Evolutionary conservation across 306 rosid genomes (phyloP).

Genomic region (Herpetospermum pedunculosum): DNA sequence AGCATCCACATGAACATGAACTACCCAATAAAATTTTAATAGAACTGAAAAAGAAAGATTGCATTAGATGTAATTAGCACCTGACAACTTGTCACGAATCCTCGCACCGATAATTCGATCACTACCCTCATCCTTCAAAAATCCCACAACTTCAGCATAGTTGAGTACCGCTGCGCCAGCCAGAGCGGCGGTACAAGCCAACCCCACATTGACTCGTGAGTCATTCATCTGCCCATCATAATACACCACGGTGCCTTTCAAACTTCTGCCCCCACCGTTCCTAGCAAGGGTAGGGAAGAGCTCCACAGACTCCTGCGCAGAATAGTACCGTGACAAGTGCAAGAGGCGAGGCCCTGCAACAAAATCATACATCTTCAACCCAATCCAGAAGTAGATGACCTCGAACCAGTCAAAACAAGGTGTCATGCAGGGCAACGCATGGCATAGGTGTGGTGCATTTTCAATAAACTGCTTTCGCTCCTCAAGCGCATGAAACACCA

Average conservation of each 20-base stretch:
- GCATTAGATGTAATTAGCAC: conserved; percentile 23
- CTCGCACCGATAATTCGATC: conserved; percentile 71
- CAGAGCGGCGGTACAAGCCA: conserved; percentile 89
- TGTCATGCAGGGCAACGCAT: conserved; percentile 97
- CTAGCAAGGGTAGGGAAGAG: conserved; percentile 88
- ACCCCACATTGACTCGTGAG: conserved; percentile 81
- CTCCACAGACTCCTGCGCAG: conserved; percentile 71
- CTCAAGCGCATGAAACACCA: conserved; percentile 94
- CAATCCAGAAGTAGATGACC: conserved; percentile 77
- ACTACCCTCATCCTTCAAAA: conserved; percentile 68
- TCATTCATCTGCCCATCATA: conserved; percentile 99
- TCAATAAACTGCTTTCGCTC: conserved; percentile 92
- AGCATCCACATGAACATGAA: conserved; percentile 1
- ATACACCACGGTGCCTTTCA: conserved; percentile 94
- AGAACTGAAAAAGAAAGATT: neutral
- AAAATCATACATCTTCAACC: conserved; percentile 93
- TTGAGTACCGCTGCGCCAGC: conserved; percentile 99
- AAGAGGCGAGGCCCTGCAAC: conserved; percentile 74
- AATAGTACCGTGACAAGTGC: conserved; percentile 89
- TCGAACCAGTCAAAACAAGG: conserved; percentile 97
- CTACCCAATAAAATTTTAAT: neutral
- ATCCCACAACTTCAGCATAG: conserved; percentile 78
- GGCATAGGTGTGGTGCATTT: conserved; percentile 96
- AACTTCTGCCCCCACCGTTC: conserved; percentile 47
- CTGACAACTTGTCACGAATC: conserved; percentile 73